Evolutionary conservation across 257 asterid species (phyloP).

Genomic region (Linderniella brevidens): DNA sequence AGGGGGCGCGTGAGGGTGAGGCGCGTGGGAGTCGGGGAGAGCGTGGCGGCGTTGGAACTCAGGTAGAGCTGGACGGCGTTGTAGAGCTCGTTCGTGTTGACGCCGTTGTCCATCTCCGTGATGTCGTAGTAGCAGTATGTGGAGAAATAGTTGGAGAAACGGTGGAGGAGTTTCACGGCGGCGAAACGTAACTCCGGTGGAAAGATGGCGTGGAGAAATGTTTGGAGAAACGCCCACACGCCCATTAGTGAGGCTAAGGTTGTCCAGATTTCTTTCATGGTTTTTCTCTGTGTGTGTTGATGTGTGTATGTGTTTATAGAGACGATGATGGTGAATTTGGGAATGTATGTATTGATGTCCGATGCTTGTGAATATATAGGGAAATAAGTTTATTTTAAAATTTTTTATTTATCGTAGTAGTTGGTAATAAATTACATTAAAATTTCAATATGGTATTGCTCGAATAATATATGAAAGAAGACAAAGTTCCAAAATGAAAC

Average conservation of each 20-base stretch:
- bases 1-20: slow-evolving; percentile 16
- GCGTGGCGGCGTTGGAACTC: slow-evolving; percentile 9
- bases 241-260: slow-evolving; percentile 61
- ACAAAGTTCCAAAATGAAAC: no score
- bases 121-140: slow-evolving; percentile 54
- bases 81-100: slow-evolving; percentile 24
- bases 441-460: no score
- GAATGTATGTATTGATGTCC: no score
- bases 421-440: no score
- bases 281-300: no score
- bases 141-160: slow-evolving; percentile 35
- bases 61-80: slow-evolving; percentile 22
- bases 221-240: slow-evolving; percentile 51
- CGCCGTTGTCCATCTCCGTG: slow-evolving; percentile 41
- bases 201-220: slow-evolving; percentile 39
- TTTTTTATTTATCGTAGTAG: no score
- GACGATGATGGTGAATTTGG: no score
- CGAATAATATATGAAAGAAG: no score
- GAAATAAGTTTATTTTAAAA: no score
- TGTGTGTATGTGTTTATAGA: no score
- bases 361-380: no score
- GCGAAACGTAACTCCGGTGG: slow-evolving; percentile 57
- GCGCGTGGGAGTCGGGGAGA: slow-evolving; percentile 15
- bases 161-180: slow-evolving; percentile 29
- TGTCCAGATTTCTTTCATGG: slow-evolving; percentile 50